Percentiles rank a stretch among this genome's conserved stretches.
These are phyloP conservation scores for Hypoxylon sp. DNA, from an alignment of 2,329 filamentous ascomycete species.

Conservation along the genomic window DNA sequence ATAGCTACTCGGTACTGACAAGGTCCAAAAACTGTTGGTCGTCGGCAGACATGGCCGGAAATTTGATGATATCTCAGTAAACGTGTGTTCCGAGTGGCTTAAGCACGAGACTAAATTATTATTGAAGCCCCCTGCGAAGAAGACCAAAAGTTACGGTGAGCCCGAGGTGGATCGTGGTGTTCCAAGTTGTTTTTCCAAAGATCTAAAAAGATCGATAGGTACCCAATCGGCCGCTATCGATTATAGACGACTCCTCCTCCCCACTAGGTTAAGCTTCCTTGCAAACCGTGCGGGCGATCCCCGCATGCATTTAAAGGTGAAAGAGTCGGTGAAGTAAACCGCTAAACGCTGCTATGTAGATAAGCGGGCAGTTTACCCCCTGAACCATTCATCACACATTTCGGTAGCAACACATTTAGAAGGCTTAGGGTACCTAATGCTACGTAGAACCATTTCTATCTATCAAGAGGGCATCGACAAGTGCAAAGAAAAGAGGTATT, in stretches of 20 bases:
- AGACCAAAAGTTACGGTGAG: constrained; percentile 27
- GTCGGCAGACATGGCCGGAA: constrained; percentile 75
- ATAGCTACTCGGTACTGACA: too few species aligned
- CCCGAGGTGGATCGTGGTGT: constrained; percentile 17
- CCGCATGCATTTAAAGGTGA: constrained; percentile 1
- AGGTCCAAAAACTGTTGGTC: constrained; percentile 83
- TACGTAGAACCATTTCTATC: too few species aligned
- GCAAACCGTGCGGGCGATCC: neutral
- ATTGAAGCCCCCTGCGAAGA: constrained; percentile 19
- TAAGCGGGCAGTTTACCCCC: neutral
- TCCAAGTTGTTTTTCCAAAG: constrained; percentile 11
- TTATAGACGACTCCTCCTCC: constrained; percentile 4
- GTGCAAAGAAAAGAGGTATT: too few species aligned
- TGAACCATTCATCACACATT: too few species aligned
- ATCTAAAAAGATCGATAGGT: neutral
- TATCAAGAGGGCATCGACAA: too few species aligned
- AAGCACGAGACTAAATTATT: constrained; percentile 12
- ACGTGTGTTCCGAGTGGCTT: constrained; percentile 12
- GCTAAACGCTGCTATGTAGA: neutral
- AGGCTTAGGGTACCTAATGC: too few species aligned
- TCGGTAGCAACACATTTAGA: too few species aligned
- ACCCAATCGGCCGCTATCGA: constrained; percentile 17
- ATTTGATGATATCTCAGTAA: neutral
- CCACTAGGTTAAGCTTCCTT: constrained; percentile 1
- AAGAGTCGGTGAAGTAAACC: neutral